phyloP scores from a whole-genome alignment of 768 basidiomycete species.

The Jaapia argillacea region DNA sequence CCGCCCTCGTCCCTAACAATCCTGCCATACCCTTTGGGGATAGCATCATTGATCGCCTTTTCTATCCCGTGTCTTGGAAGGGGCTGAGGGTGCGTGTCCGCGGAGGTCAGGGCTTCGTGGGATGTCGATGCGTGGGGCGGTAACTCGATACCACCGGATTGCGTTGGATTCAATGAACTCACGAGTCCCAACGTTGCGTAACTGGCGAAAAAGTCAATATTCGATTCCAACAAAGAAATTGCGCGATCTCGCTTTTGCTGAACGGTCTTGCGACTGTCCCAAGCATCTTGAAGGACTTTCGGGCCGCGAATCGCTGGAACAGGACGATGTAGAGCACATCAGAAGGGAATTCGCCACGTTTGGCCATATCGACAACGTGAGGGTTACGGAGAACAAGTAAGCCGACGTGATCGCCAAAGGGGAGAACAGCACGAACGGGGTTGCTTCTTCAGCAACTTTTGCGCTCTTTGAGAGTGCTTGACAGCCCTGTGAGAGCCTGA shows the following conservation, averaged over 20 bases:
- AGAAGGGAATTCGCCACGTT: neutral
- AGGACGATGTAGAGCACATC: neutral
- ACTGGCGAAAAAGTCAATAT: slow-evolving; percentile 27
- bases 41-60: slow-evolving; percentile 6
- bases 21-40: slow-evolving; percentile 64
- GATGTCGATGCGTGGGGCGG: neutral
- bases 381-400: slow-evolving; percentile 1
- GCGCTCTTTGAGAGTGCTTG: slow-evolving; percentile 64
- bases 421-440: slow-evolving; percentile 37
- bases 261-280: slow-evolving; percentile 84
- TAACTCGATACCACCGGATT: slow-evolving; percentile 61
- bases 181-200: slow-evolving; percentile 72
- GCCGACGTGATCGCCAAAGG: slow-evolving; percentile 5
- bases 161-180: slow-evolving; percentile 53
- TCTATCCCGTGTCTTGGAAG: neutral
- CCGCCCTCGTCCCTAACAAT: slow-evolving; percentile 78
- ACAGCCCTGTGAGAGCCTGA: slow-evolving; percentile 68
- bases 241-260: slow-evolving; percentile 74
- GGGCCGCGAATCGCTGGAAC: slow-evolving; percentile 69
- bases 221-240: neutral
- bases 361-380: neutral
- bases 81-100: neutral
- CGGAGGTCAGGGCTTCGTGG: neutral
- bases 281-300: slow-evolving; percentile 69
- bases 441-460: slow-evolving; percentile 69